These are phyloP conservation scores for Pseudocercospora ulei DNA, from an alignment of 2,329 filamentous ascomycete species.

Conservation along the genomic window DNA sequence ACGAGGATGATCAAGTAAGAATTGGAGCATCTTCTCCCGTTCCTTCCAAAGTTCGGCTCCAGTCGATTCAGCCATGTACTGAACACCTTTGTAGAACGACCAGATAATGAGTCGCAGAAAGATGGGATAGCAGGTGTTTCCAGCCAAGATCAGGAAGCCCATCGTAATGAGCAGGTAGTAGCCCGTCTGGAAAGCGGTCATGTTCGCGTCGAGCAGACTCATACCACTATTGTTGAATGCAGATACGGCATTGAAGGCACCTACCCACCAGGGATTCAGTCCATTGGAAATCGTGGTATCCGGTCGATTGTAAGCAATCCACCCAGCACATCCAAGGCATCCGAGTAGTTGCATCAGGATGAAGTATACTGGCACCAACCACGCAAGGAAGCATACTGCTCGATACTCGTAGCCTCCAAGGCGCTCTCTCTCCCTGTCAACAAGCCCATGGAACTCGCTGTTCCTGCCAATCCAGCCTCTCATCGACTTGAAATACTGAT, in stretches of 20 bases:
- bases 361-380: slow-evolving; percentile 54
- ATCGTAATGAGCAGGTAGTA: slow-evolving; percentile 42
- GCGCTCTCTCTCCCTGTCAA: slow-evolving; percentile 46
- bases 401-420: slow-evolving; percentile 57
- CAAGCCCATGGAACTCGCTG: slow-evolving; percentile 48
- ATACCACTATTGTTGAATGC: slow-evolving; percentile 66
- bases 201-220: slow-evolving; percentile 57
- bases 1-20: slow-evolving; percentile 54
- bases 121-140: slow-evolving; percentile 50
- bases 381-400: slow-evolving; percentile 50
- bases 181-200: slow-evolving; percentile 49
- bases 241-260: slow-evolving; percentile 57
- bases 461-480: slow-evolving; percentile 38
- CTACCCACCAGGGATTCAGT: slow-evolving; percentile 58
- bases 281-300: slow-evolving; percentile 46
- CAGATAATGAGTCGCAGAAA: slow-evolving; percentile 52
- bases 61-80: too few species aligned
- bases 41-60: slow-evolving; percentile 34
- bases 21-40: slow-evolving; percentile 41
- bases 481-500: slow-evolving; percentile 18
- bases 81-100: slow-evolving; percentile 44
- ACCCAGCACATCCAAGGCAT: slow-evolving; percentile 52
- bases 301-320: slow-evolving; percentile 48
- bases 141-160: slow-evolving; percentile 41
- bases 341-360: slow-evolving; percentile 51